A percentile compares a stretch with the other conserved stretches of the same genome.
These are phyloP conservation scores for Calamus simplicifolius DNA, from an alignment of 176 grass and related monocot species.

Conservation along the genomic window DNA sequence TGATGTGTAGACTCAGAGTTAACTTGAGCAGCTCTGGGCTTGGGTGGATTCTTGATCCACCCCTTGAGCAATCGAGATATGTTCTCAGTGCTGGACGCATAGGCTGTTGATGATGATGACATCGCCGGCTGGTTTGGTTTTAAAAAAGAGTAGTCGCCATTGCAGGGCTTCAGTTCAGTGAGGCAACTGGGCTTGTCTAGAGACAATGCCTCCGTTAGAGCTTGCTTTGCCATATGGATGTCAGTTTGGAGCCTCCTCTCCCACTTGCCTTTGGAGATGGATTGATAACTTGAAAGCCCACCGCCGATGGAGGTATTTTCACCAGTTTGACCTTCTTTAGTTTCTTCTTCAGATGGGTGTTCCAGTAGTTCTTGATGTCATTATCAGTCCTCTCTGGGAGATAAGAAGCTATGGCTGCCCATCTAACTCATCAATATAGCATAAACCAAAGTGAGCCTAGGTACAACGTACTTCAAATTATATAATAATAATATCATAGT, in stretches of 20 bases:
- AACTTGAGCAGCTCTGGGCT: slow-evolving; percentile 4
- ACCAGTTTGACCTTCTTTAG: slow-evolving; percentile 54
- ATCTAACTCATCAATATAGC: slow-evolving; percentile 22
- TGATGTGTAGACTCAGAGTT: slow-evolving; percentile 2
- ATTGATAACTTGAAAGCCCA: neutral
- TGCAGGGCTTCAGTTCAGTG: neutral
- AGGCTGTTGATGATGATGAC: slow-evolving; percentile 26
- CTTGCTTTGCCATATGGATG: slow-evolving; percentile 85
- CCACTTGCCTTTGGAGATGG: slow-evolving; percentile 67
- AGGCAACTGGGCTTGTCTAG: slow-evolving; percentile 27
- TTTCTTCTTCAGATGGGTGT: slow-evolving; percentile 95
- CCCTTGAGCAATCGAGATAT: slow-evolving; percentile 74
- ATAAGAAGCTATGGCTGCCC: slow-evolving; percentile 93
- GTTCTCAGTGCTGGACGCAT: slow-evolving; percentile 87
- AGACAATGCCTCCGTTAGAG: slow-evolving; percentile 74
- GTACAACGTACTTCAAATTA: neutral
- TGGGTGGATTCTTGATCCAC: slow-evolving; percentile 41
- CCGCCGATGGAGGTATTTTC: slow-evolving; percentile 8
- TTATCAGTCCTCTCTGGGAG: slow-evolving; percentile 94
- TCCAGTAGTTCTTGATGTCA: slow-evolving; percentile 99
- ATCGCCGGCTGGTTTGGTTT: neutral
- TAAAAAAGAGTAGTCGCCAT: neutral
- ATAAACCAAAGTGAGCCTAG: neutral
- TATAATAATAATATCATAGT: no score
- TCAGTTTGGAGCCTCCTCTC: slow-evolving; percentile 85